Base-by-base conservation (phyloP, 2,329 filamentous ascomycete genomes). In the Sarocladium kiliense region DNA sequence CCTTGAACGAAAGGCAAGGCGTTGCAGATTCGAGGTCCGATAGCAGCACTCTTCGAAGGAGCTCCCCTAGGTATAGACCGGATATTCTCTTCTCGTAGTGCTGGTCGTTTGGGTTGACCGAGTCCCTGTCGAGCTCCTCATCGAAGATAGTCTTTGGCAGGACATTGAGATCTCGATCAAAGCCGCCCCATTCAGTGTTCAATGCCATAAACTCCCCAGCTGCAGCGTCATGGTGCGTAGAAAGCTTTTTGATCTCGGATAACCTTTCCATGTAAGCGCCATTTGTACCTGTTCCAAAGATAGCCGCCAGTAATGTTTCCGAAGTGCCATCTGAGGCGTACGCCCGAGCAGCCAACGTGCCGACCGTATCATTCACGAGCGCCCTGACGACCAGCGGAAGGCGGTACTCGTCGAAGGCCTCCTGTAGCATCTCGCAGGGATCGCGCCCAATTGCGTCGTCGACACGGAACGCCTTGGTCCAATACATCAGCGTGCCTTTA, bases 21-120 rank as follows among this genome's bases (percentile, higher is more conserved):
- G 39, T 11, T 1, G 41, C 19, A 0, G 56, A 36, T 2, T 56
- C 55, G 54, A 70, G 63, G 37, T 73, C 50, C 4, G 75, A 69
- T 23, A 89, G 64, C 11, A 91, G 71, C 16, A 82, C 81, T 18
- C 84, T 77, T 44, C 88, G 80, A 49, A 91, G 75, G 37, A 92
- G 85, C 65, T 92, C 89, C 14, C 88, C 88, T 53, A 92, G 69
- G 69, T 92, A 92, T 82, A 92, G 87, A 59, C 88, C 88, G 0
- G 86, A 89, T n/a, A 91, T 81, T 37, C 87, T 83, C 74, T 92
- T 92, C 71, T 92, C 88, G 60, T 91, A 90, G 80, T 91, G 89
- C 64, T 92, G 88, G 53, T 88, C 82, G 11, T 87, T 87, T 0
- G 87, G 87, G 66, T 92, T 91, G 59, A 84, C 79, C 54, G 82